Conservation (phyloP, 2,329 filamentous ascomycete species). For the Trichoderma gracile region DNA sequence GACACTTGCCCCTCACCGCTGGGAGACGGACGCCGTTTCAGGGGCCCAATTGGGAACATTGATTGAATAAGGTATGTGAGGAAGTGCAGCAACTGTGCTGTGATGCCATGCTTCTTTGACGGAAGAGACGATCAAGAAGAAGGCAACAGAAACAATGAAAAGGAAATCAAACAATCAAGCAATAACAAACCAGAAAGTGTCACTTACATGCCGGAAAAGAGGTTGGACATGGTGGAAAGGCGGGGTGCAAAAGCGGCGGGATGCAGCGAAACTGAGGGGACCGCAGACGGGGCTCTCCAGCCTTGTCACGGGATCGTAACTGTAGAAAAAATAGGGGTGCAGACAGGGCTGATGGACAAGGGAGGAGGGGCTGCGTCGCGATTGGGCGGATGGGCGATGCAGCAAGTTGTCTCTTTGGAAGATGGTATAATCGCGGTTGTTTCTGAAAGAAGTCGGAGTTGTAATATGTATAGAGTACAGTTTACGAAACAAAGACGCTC, state of each 20-base stretch:
- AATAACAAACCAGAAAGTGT: background rate
- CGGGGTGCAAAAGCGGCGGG: slow-evolving; percentile 22
- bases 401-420: too few species aligned
- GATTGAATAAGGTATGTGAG: background rate
- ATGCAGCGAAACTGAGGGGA: slow-evolving; percentile 18
- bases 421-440: too few species aligned
- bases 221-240: slow-evolving; percentile 53
- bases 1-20: slow-evolving; percentile 30
- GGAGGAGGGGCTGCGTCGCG: too few species aligned
- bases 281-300: slow-evolving; percentile 19
- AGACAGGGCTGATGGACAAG: slow-evolving; percentile 5
- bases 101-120: background rate
- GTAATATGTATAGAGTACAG: too few species aligned
- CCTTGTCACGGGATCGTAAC: slow-evolving; percentile 27
- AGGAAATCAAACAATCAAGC: background rate
- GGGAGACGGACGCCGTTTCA: slow-evolving; percentile 4
- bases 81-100: slow-evolving; percentile 10
- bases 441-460: too few species aligned
- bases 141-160: background rate
- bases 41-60: slow-evolving; percentile 17
- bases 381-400: too few species aligned
- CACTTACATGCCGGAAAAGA: slow-evolving; percentile 64
- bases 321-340: slow-evolving; percentile 10
- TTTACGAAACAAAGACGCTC: background rate
- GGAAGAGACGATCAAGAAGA: background rate